These are phyloP conservation scores for Entamoeba histolytica DNA, from an alignment of 208 protist species.

Conservation along the genomic window DNA sequence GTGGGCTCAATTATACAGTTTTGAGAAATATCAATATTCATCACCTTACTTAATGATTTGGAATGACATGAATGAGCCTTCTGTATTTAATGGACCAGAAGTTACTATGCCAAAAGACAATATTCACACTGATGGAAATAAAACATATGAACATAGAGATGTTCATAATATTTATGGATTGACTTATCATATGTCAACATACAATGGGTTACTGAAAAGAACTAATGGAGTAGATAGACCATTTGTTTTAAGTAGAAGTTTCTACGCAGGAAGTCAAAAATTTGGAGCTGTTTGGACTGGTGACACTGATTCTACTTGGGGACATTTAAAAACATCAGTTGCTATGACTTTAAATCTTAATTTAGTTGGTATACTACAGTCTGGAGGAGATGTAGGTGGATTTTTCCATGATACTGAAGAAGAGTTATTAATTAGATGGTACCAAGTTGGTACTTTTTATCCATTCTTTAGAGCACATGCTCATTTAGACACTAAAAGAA, in stretches of 20 bases:
- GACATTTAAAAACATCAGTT: not conserved
- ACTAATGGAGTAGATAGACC: not conserved
- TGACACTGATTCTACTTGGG: conserved; percentile 19
- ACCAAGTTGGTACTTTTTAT: not conserved
- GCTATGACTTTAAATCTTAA: conserved; percentile 4
- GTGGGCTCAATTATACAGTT: not conserved
- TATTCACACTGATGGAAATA: not conserved
- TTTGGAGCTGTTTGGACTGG: conserved; percentile 14
- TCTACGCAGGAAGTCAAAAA: conserved; percentile 10
- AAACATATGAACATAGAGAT: conserved; percentile 1
- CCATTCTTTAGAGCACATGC: conserved; percentile 12
- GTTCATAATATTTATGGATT: conserved; percentile 20
- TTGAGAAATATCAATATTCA: not conserved
- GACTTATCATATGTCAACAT: not conserved
- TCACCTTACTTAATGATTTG: not conserved
- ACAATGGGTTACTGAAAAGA: not conserved
- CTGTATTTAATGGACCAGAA: conserved; percentile 3
- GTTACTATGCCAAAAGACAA: not conserved
- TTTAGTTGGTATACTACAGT: not conserved
- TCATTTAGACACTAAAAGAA: conserved; percentile 9
- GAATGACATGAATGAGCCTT: conserved; percentile 18
- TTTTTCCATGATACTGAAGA: conserved; percentile 12
- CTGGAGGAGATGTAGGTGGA: conserved; percentile 19
- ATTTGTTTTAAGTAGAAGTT: conserved; percentile 20
- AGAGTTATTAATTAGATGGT: conserved; percentile 11